A percentile compares a stretch with the other conserved stretches of the same genome.
phyloP scores from a whole-genome alignment of 2,329 filamentous ascomycete genomes.

The Fusarium metavorans region DNA sequence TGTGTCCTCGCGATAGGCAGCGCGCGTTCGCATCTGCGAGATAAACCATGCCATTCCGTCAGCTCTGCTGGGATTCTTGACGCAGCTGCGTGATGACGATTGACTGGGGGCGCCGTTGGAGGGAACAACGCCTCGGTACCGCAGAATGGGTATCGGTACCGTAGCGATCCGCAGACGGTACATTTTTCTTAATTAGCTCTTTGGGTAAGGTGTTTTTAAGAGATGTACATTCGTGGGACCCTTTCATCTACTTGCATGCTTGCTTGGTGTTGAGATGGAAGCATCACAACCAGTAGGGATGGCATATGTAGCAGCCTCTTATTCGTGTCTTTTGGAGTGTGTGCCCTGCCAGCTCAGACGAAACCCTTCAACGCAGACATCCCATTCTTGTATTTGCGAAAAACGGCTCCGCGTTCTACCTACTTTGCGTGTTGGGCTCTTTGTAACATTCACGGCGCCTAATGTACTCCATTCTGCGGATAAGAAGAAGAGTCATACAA shows the following conservation, averaged over 20 bases:
- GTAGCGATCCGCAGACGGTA: conserved; percentile 19
- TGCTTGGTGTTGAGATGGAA: neutral
- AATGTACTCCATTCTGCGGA: neutral
- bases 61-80: conserved; percentile 10
- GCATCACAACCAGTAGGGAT: neutral
- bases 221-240: conserved; percentile 3
- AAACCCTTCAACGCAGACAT: neutral
- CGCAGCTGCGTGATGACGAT: conserved; percentile 42
- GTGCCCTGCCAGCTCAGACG: conserved; percentile 24
- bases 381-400: conserved; percentile 5
- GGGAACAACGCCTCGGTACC: conserved; percentile 35
- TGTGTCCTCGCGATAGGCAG: conserved; percentile 30
- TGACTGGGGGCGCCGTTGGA: neutral
- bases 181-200: conserved; percentile 17
- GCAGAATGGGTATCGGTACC: conserved; percentile 38
- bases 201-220: conserved; percentile 11
- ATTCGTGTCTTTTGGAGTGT: conserved; percentile 12
- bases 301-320: conserved; percentile 5
- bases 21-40: neutral
- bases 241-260: conserved; percentile 3
- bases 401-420: neutral
- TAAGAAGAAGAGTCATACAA: conserved; percentile 31
- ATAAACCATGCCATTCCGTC: conserved; percentile 20
- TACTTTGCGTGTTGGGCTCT: neutral
- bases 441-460: neutral